Conservation (phyloP, 768 basidiomycete species). For the Mycena floridula region DNA sequence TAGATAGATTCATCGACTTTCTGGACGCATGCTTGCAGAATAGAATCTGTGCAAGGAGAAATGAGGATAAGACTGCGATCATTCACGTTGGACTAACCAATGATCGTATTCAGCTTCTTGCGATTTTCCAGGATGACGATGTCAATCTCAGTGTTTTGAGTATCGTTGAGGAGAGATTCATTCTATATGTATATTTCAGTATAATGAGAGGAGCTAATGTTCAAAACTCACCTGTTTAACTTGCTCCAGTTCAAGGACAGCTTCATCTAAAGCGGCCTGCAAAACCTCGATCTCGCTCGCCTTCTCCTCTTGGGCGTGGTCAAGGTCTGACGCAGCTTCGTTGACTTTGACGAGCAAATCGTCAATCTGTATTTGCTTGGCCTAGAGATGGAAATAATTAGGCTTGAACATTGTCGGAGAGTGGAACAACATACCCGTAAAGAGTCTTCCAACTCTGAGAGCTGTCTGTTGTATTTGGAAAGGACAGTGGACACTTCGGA, state of each 20-base stretch:
- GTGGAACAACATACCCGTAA: slow-evolving; percentile 55
- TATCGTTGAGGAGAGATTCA: slow-evolving; percentile 80
- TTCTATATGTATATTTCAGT: slow-evolving; percentile 42
- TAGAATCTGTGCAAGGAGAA: slow-evolving; percentile 72
- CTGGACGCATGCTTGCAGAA: slow-evolving; percentile 91
- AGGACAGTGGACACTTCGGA: slow-evolving; percentile 87
- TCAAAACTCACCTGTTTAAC: too few relatives aligned
- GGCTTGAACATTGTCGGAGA: not conserved
- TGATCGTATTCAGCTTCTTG: slow-evolving; percentile 97
- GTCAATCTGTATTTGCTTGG: slow-evolving; percentile 96
- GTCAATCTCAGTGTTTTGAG: slow-evolving; percentile 95
- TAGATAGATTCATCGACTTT: slow-evolving; percentile 98
- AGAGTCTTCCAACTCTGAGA: slow-evolving; percentile 95
- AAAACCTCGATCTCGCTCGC: slow-evolving; percentile 95
- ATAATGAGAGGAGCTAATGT: too few relatives aligned
- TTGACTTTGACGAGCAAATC: slow-evolving; percentile 82
- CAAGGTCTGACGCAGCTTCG: slow-evolving; percentile 65
- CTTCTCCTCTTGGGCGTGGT: slow-evolving; percentile 87
- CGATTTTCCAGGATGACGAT: slow-evolving; percentile 93
- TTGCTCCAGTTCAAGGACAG: slow-evolving; percentile 82
- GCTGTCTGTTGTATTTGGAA: slow-evolving; percentile 91
- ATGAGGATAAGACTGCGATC: not conserved
- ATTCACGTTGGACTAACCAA: slow-evolving; percentile 44
- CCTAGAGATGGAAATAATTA: slow-evolving; percentile 38
- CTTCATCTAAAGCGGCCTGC: slow-evolving; percentile 92